A percentile compares a stretch with the other conserved stretches of the same genome.
phyloP scores from a whole-genome alignment of 169 alveolate genomes.

The Cryptosporidium bovis region DNA sequence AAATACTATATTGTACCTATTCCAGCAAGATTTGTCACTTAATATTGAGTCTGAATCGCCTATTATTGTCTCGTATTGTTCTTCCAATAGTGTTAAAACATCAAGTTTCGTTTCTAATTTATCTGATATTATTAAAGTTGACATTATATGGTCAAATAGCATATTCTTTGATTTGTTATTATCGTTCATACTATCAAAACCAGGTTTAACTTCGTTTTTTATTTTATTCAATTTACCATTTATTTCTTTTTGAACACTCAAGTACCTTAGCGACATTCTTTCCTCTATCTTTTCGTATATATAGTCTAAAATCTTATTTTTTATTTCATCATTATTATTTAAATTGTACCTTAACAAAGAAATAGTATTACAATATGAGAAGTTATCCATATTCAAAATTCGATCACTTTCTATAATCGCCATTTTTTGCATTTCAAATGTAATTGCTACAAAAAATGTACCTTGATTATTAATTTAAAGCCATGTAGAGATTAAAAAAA shows the following conservation, averaged over 20 bases:
- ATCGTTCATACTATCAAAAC: background rate
- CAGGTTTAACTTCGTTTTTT: background rate
- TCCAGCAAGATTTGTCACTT: constrained; percentile 37
- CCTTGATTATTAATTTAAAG: too few relatives aligned
- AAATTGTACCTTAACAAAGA: constrained; percentile 34
- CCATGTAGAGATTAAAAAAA: too few relatives aligned
- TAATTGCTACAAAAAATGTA: too few relatives aligned
- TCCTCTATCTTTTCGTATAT: constrained; percentile 9
- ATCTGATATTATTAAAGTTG: constrained; percentile 39
- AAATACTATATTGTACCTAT: constrained; percentile 32
- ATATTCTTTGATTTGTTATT: constrained; percentile 1
- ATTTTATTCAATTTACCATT: background rate
- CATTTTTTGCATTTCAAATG: too few relatives aligned
- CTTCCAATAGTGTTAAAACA: constrained; percentile 52
- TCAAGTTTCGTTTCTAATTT: constrained; percentile 23
- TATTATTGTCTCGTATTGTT: constrained; percentile 31
- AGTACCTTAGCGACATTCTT: constrained; percentile 40
- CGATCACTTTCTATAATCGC: background rate
- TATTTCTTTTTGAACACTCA: background rate
- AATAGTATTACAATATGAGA: background rate
- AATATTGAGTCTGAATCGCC: constrained; percentile 13
- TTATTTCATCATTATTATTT: constrained; percentile 35
- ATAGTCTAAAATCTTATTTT: constrained; percentile 8
- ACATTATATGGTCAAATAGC: constrained; percentile 58
- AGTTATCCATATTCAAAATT: background rate